A percentile compares a stretch with the other conserved stretches of the same genome.
phyloP scores from a whole-genome alignment of 1,139 yeast genomes.

The Yamadazyma diospyri region DNA sequence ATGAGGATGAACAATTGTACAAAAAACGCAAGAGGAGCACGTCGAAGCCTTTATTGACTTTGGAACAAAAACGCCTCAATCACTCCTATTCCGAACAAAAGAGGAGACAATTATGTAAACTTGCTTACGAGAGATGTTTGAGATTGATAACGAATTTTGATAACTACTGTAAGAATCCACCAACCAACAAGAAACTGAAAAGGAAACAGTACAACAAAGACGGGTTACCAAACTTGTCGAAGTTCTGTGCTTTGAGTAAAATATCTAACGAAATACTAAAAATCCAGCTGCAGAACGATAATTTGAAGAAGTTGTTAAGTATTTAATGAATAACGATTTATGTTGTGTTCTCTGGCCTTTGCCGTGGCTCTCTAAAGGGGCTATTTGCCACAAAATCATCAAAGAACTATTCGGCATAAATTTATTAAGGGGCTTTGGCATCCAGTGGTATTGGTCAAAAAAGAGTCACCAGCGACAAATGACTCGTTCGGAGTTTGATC shows the following conservation, averaged over 20 bases:
- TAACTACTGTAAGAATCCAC: conserved; percentile 33
- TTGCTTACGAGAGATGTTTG: conserved; percentile 53
- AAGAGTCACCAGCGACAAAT: no score
- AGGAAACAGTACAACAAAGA: conserved; percentile 43
- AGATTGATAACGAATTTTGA: conserved; percentile 40
- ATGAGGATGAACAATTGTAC: conserved; percentile 11
- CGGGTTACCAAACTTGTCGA: conserved; percentile 47
- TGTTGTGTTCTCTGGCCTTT: no score
- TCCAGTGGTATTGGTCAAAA: no score
- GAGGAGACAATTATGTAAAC: conserved; percentile 68
- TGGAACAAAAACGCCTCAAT: conserved; percentile 66
- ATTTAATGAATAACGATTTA: conserved; percentile 9
- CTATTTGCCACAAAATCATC: no score
- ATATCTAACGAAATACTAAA: conserved; percentile 39
- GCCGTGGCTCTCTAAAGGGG: no score
- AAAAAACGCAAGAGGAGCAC: conserved; percentile 31
- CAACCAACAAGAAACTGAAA: conserved; percentile 32
- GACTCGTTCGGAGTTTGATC: no score
- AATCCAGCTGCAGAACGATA: conserved; percentile 34
- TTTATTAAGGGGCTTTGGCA: no score
- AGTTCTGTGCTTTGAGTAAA: conserved; percentile 43
- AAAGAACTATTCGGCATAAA: no score
- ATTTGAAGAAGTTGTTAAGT: conserved; percentile 22
- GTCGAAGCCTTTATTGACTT: conserved; percentile 49
- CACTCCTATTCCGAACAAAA: conserved; percentile 77